Evolutionary conservation across 2,329 filamentous ascomycete species (phyloP).

Genomic region (Clarireedia paspali): DNA sequence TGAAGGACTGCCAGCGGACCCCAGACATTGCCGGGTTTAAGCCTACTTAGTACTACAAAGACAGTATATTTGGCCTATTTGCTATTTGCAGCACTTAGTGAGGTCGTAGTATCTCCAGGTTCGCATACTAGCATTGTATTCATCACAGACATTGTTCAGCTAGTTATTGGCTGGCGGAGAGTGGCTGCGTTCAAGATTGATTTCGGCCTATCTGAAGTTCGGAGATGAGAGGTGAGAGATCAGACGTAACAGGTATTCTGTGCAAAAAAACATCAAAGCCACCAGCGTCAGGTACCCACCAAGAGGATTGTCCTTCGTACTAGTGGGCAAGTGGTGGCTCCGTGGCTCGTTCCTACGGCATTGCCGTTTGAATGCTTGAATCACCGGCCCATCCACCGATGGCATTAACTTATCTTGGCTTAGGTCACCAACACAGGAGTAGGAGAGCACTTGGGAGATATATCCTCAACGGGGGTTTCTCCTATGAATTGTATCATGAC

Average conservation of each 20-base stretch:
- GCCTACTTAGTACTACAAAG: neutral
- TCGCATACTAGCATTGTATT: neutral
- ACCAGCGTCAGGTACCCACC: slow-evolving; percentile 20
- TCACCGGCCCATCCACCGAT: neutral
- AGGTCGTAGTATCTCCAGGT: neutral
- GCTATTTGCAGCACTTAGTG: neutral
- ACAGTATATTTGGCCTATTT: neutral
- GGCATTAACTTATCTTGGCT: slow-evolving; percentile 3
- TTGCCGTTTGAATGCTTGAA: slow-evolving; percentile 3
- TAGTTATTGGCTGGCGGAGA: neutral
- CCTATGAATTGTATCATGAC: neutral
- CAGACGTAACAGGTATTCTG: neutral
- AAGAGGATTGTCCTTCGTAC: slow-evolving; percentile 8
- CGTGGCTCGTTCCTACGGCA: slow-evolving; percentile 1
- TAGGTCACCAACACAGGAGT: neutral
- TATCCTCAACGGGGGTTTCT: neutral
- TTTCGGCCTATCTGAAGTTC: slow-evolving; percentile 15
- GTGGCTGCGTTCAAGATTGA: neutral
- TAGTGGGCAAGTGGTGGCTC: slow-evolving; percentile 9
- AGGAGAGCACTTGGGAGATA: neutral
- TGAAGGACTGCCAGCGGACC: slow-evolving; percentile 3
- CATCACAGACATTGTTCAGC: neutral
- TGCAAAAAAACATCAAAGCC: slow-evolving; percentile 13
- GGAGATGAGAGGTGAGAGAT: slow-evolving; percentile 27
- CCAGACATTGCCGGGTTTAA: neutral